phyloP scores from a whole-genome alignment of 352 stramenopile species.

The Globisporangium abappressorium region DNA sequence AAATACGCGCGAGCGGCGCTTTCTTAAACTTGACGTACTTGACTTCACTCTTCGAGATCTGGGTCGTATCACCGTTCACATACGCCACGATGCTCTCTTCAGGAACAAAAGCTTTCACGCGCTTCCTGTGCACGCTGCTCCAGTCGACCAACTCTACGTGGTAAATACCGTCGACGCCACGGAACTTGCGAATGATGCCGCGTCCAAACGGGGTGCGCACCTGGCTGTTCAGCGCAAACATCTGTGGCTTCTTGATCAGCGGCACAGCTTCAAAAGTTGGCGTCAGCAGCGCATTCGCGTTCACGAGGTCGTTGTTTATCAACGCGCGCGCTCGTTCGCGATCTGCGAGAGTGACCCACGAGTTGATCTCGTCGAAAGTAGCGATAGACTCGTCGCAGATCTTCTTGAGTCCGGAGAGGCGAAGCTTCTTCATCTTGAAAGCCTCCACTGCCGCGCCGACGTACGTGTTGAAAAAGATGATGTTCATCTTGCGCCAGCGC shows the following conservation, averaged over 20 bases:
- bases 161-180: constrained; percentile 76
- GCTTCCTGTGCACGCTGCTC: constrained; percentile 34
- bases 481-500: constrained; percentile 83
- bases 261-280: constrained; percentile 25
- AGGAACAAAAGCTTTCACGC: constrained; percentile 48
- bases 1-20: constrained; percentile 37
- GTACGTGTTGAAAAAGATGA: constrained; percentile 92
- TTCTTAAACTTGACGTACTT: constrained; percentile 61
- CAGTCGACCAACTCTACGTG: constrained; percentile 75
- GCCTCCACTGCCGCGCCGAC: constrained; percentile 80
- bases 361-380: constrained; percentile 57
- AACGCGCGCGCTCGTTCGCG: constrained; percentile 56
- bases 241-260: constrained; percentile 61
- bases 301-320: constrained; percentile 62
- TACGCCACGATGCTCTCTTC: constrained; percentile 52
- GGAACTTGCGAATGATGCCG: constrained; percentile 70
- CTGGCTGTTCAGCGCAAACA: constrained; percentile 48
- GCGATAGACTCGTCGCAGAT: constrained; percentile 50
- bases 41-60: constrained; percentile 38
- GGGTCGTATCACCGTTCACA: constrained; percentile 34
- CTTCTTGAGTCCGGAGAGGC: constrained; percentile 61
- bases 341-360: constrained; percentile 51
- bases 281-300: constrained; percentile 62
- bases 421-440: constrained; percentile 69
- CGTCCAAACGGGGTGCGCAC: constrained; percentile 66